Evolutionary conservation across 2,329 filamentous ascomycete species (phyloP), one percentile per base, ranked within the genome.

Genomic region (Penicillium sp.): DNA sequence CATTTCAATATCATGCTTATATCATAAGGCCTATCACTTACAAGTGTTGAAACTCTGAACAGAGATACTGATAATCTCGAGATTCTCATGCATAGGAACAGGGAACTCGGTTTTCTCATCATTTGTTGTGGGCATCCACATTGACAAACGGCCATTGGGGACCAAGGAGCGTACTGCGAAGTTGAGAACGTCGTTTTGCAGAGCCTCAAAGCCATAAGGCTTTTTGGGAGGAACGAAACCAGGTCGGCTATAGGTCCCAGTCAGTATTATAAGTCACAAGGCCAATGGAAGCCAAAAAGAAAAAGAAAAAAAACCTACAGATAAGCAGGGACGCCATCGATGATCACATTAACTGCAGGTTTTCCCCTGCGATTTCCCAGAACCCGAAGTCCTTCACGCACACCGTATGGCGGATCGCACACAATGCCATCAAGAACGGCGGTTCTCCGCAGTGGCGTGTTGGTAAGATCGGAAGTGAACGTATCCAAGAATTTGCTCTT

Each of bases 41-140:
- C 91, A 99, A 75, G 90, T 94, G 70, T 91, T 93, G 72, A 99
- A 99, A 0, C 84, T 81, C 72, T 99, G 94, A 7, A 90, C 85
- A 69, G 92, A 96, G 31, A 92, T 84, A 43, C 83, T 86, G 21
- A 92, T 82, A 25, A 93, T 77, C 66, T 89, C 83, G 15, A 99
- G 77, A 56, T 84, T 85, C 0, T 89, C 88, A 71, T 97, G 91
- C 21, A 81, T 82, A 0, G 93, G 93, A 15, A 93, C 82, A 0
- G 85, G 80, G 23, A 96, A 85, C 69, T 93, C 89, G 57, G 88
- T 84, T 47, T 91, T 83, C 64, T 91, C 84, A 59, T 90, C 87
- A 69, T 91, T 92, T 29, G 91, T 88, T 0, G 92, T 96, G 0
- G 94, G 94, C 90, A 97, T 96, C 94, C 94, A 99, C 79, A 99